Evolutionary conservation across 202 grass and related monocot genomes (phyloP).

Genomic region (Hordeum pubiflorum): DNA sequence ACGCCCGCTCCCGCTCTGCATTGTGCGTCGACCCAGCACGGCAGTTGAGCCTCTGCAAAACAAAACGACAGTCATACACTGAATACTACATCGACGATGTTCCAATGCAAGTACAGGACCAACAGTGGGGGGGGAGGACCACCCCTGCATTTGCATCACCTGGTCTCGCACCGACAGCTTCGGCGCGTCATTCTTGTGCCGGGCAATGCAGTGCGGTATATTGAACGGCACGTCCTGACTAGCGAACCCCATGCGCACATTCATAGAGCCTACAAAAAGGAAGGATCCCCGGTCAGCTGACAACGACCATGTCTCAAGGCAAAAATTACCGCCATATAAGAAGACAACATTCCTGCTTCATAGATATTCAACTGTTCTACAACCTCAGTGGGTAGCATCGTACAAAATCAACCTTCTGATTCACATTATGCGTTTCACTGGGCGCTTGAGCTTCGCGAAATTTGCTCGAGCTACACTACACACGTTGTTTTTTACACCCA

Average conservation of each 20-base stretch:
- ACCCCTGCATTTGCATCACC: conserved; percentile 35
- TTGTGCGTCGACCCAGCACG: conserved; percentile 46
- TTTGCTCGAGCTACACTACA: background rate
- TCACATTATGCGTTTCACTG: too few relatives aligned
- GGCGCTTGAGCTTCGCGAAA: background rate
- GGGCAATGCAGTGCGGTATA: conserved; percentile 67
- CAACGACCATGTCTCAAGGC: background rate
- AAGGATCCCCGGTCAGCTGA: background rate
- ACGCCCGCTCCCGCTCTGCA: conserved; percentile 68
- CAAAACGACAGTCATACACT: background rate
- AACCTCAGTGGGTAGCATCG: background rate
- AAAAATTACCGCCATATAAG: background rate
- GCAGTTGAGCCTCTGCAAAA: conserved; percentile 59
- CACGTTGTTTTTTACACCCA: background rate
- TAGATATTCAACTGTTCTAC: background rate
- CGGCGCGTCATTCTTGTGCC: conserved; percentile 18
- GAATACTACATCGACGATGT: background rate
- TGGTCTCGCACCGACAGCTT: conserved; percentile 54
- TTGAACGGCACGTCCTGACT: conserved; percentile 83
- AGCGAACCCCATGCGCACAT: conserved; percentile 80
- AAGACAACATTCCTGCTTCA: background rate
- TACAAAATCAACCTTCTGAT: background rate
- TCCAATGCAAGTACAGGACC: background rate
- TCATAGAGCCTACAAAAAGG: conserved; percentile 55
- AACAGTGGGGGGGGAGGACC: background rate